Percentiles rank a stretch among this genome's conserved stretches.
Evolutionary conservation across 1,284 basidiomycete species (phyloP).

Genomic region (Rhodotorula sp.): DNA sequence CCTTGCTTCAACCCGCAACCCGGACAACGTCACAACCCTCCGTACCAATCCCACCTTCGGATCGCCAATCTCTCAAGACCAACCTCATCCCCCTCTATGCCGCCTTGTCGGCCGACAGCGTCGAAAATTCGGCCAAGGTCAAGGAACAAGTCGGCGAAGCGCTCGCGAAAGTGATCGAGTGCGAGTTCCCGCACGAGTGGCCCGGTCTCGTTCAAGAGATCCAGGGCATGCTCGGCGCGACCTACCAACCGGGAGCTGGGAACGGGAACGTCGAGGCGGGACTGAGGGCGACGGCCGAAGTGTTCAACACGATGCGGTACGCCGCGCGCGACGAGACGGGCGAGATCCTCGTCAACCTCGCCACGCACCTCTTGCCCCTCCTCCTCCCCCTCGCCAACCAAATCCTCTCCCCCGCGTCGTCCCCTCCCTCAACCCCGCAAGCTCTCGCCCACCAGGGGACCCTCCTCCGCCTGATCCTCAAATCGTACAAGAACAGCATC

Average conservation of each 20-base stretch:
- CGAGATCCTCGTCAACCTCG: slow-evolving; percentile 58
- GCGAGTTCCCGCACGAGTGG: slow-evolving; percentile 76
- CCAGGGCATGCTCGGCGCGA: slow-evolving; percentile 57
- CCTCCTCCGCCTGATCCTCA: slow-evolving; percentile 76
- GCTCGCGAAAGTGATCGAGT: slow-evolving; percentile 66
- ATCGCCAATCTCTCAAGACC: slow-evolving; percentile 66
- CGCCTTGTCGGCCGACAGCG: slow-evolving; percentile 60
- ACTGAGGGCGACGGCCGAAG: slow-evolving; percentile 69
- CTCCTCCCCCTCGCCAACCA: slow-evolving; percentile 67
- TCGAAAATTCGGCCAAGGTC: slow-evolving; percentile 50
- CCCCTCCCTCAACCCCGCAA: slow-evolving; percentile 45
- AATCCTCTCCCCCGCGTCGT: slow-evolving; percentile 55
- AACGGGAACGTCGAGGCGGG: slow-evolving; percentile 73
- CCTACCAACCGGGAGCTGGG: slow-evolving; percentile 48
- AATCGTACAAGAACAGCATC: slow-evolving; percentile 76
- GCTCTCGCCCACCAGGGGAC: slow-evolving; percentile 54
- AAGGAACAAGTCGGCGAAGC: slow-evolving; percentile 69
- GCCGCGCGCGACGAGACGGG: slow-evolving; percentile 31
- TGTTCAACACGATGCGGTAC: slow-evolving; percentile 67
- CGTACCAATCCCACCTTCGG: slow-evolving; percentile 61
- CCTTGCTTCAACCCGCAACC: background rate
- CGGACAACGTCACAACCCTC: background rate
- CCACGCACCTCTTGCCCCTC: slow-evolving; percentile 66
- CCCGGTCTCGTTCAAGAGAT: slow-evolving; percentile 63
- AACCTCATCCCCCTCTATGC: slow-evolving; percentile 68